Base-by-base conservation (phyloP, 78 protist species). In the Pigoraptor vietnamica region DNA sequence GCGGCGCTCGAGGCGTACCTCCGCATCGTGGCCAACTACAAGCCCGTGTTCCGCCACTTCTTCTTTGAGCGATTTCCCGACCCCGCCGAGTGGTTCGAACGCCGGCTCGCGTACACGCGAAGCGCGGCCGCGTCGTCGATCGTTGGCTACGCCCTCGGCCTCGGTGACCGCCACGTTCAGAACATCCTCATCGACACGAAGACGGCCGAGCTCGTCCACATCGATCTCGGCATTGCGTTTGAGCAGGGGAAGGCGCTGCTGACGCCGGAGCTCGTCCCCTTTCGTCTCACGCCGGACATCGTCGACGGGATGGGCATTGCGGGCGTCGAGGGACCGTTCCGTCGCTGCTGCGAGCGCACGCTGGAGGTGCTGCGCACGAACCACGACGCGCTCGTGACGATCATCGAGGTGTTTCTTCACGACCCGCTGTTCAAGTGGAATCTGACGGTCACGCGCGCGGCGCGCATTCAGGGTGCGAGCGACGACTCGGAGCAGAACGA, bases 201-300 rank as follows among this genome's bases (percentile, higher is more conserved):
- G 36, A 92, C 94, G 14, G 98, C 95, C 1, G 98, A 98, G 39
- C 82, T 95, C 29, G 91, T 98, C 2, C 97, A 95, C 84, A 97
- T 98, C n/a, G 99, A 98, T 67, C 87, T 97, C 24, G 99, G 99
- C 14, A 88, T 96, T 24, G 97, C 97, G 82, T 97, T 97, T 90
- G 96, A 92, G 19, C 90, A 94, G 67, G 97, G 97, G n/a, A 38
- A 38, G 81, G 2, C 29, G 37, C 93, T 96, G 40, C 23, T 79
- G 9, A 87, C 48, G 2, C 98, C 98, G 9, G 98, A 97, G 81
- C 35, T 35, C 10, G 96, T 97, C 19, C 98, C 98, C 19, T 97
- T 97, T 38, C 37, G 98, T 2, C 93, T 97, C 9, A 97, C 98
- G 23, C 40, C 96, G 24, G 97, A 95, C 86, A 24, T 97, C 9